These are phyloP conservation scores for Saturnispora dispora DNA, from an alignment of 805 yeast genomes.

Conservation along the genomic window DNA sequence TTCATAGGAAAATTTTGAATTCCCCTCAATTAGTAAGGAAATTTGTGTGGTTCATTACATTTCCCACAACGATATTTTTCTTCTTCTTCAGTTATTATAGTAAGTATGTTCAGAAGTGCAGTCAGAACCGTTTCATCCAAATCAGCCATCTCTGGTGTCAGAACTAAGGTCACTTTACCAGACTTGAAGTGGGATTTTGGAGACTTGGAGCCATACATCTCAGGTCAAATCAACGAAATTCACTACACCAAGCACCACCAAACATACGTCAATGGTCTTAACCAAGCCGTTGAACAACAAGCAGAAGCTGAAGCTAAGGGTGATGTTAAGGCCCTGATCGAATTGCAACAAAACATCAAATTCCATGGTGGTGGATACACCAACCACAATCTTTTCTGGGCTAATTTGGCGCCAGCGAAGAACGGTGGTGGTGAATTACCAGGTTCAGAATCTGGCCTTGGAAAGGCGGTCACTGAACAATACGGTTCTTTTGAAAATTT, in stretches of 20 bases:
- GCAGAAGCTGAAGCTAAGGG: conserved; percentile 53
- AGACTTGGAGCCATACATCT: conserved; percentile 78
- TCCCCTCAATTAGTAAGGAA: neutral
- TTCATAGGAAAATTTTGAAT: neutral
- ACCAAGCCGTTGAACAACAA: conserved; percentile 65
- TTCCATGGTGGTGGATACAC: conserved; percentile 90
- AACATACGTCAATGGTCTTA: conserved; percentile 81
- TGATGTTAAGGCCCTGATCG: conserved; percentile 50
- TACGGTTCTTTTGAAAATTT: conserved; percentile 69
- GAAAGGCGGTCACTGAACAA: conserved; percentile 48
- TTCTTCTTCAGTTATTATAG: neutral
- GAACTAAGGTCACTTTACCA: conserved; percentile 69
- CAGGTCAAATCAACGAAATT: conserved; percentile 77
- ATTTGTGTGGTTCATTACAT: neutral
- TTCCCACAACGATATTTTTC: neutral
- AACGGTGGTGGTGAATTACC: conserved; percentile 72
- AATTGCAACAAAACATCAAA: conserved; percentile 65
- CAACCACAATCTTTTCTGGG: conserved; percentile 85
- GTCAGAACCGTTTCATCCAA: conserved; percentile 18
- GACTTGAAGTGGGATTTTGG: conserved; percentile 76
- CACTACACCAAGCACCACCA: conserved; percentile 91
- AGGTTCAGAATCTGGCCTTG: conserved; percentile 44
- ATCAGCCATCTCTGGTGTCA: conserved; percentile 23
- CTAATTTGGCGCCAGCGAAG: conserved; percentile 68
- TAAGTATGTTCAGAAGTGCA: conserved; percentile 16